A percentile compares a stretch with the other conserved stretches of the same genome.
Evolutionary conservation across 345 rosid species (phyloP).

Genomic region (Viola odorata): DNA sequence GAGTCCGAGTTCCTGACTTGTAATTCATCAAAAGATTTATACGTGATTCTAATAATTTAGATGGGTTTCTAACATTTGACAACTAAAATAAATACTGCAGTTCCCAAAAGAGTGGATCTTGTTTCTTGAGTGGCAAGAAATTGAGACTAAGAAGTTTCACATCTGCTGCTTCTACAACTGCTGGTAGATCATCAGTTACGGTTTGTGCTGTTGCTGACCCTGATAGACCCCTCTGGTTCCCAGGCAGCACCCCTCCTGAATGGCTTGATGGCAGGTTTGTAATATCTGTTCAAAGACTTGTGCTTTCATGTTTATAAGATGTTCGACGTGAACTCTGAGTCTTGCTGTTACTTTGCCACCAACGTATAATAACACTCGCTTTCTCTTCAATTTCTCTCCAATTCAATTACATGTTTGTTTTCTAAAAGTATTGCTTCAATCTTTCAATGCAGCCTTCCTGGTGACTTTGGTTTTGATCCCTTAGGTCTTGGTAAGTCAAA

Average conservation of each 20-base stretch:
- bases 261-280: constrained; percentile 89
- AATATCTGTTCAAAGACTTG: no score
- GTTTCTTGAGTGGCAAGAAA: constrained; percentile 70
- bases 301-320: neutral
- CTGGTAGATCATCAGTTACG: constrained; percentile 29
- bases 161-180: constrained; percentile 5
- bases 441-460: constrained; percentile 66
- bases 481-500: constrained; percentile 70
- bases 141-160: constrained; percentile 41
- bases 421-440: constrained; percentile 4
- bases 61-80: no score
- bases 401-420: neutral
- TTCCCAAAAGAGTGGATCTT: constrained; percentile 52
- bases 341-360: no score
- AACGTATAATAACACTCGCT: neutral
- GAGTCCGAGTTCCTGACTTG: no score
- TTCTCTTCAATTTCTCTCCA: neutral
- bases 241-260: constrained; percentile 92
- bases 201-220: constrained; percentile 71
- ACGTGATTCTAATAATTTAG: no score
- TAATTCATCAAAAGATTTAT: no score
- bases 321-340: no score
- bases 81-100: constrained; percentile 25
- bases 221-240: constrained; percentile 94
- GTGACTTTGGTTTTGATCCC: constrained; percentile 96